Conservation (phyloP, 495 filamentous ascomycete genomes). For the Cetradonia linearis region DNA sequence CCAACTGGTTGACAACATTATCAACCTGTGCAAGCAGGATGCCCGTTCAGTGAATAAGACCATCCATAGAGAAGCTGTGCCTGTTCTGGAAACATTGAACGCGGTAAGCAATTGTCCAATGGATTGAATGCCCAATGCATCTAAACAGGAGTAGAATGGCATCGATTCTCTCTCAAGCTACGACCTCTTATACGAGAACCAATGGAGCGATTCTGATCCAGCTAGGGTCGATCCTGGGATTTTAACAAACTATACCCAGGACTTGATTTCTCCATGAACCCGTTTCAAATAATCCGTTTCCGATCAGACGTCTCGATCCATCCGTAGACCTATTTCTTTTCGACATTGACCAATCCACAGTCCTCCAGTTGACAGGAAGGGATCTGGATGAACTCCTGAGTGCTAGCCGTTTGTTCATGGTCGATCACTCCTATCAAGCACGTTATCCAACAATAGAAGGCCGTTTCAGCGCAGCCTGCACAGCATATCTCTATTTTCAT, state of each 20-base stretch:
- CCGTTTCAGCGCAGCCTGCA: slow-evolving; percentile 29
- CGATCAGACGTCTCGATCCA: too few species aligned
- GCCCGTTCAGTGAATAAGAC: slow-evolving; percentile 6
- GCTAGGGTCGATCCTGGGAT: neutral
- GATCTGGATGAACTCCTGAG: slow-evolving; percentile 22
- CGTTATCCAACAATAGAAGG: slow-evolving; percentile 18
- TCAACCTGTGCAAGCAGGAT: slow-evolving; percentile 11
- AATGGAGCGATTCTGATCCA: neutral
- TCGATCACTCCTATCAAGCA: slow-evolving; percentile 29
- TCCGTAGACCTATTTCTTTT: too few species aligned
- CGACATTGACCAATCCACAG: slow-evolving; percentile 25
- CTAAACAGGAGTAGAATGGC: too few species aligned
- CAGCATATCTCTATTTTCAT: slow-evolving; percentile 32
- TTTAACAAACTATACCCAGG: neutral
- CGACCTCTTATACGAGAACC: neutral
- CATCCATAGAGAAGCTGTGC: slow-evolving; percentile 17
- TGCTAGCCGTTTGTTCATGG: slow-evolving; percentile 29
- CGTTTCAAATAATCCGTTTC: neutral
- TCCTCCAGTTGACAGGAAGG: slow-evolving; percentile 22
- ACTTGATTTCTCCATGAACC: neutral
- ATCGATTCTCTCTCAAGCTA: neutral
- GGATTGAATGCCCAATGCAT: too few species aligned
- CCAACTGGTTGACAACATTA: neutral
- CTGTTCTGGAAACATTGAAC: slow-evolving; percentile 12
- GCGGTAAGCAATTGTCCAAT: neutral